Evolutionary conservation across 2,329 filamentous ascomycete species (phyloP).

Genomic region (Curvularia spicifera): DNA sequence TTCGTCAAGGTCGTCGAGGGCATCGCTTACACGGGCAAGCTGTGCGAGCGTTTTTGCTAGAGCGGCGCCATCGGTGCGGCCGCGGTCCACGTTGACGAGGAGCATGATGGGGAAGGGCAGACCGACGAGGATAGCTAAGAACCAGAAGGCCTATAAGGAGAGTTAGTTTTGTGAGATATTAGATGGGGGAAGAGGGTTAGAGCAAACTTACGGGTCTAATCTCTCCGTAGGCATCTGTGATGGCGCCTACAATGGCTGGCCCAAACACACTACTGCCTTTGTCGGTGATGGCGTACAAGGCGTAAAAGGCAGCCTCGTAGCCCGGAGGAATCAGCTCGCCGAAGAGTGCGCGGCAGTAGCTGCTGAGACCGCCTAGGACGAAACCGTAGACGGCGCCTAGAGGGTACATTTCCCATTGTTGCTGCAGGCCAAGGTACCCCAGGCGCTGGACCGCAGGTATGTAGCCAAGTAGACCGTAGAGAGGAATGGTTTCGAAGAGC

Average conservation of each 20-base stretch:
- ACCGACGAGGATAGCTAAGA: constrained; percentile 83
- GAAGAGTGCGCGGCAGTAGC: constrained; percentile 90
- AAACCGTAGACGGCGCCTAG: constrained; percentile 90
- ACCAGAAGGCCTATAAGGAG: constrained; percentile 74
- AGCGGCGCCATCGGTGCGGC: constrained; percentile 51
- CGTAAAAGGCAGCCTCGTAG: constrained; percentile 94
- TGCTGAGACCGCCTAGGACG: constrained; percentile 88
- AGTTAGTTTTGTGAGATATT: background rate
- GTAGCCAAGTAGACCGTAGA: constrained; percentile 90
- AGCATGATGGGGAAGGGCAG: constrained; percentile 84
- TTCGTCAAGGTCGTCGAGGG: constrained; percentile 11
- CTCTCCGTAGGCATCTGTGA: constrained; percentile 73
- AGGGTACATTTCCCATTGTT: constrained; percentile 96
- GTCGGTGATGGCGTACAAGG: constrained; percentile 95
- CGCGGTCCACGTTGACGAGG: constrained; percentile 78
- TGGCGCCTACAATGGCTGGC: constrained; percentile 88
- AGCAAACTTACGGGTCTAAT: constrained; percentile 52
- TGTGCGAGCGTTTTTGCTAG: constrained; percentile 49
- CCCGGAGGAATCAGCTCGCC: constrained; percentile 93
- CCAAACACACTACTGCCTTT: constrained; percentile 95
- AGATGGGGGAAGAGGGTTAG: too few species aligned
- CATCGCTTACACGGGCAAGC: constrained; percentile 21
- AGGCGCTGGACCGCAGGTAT: constrained; percentile 76
- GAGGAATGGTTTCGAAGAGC: constrained; percentile 88
- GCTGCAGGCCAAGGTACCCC: constrained; percentile 84